Base-by-base conservation (phyloP, 2,329 filamentous ascomycete genomes). In the Kalaharituber pfeilii region DNA sequence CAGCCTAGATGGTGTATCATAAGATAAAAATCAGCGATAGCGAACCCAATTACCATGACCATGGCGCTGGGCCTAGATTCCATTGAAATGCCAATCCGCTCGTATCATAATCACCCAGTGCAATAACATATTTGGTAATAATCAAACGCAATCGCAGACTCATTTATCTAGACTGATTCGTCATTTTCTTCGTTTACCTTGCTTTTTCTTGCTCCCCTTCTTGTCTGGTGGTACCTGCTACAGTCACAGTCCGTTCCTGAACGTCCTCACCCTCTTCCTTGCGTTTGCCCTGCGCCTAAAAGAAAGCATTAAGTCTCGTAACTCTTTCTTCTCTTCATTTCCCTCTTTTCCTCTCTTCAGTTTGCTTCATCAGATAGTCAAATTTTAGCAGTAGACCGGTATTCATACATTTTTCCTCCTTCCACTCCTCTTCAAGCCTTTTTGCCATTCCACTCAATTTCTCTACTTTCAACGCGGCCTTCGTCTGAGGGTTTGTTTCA, bases 221-320 rank as follows among this genome's bases (percentile, higher is more conserved):
- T 75, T 79, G 51, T 62, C 65, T 51, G 62, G 61, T 11, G 71
- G 72, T 65, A n/a, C 78, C 79, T 1, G 80, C 77, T 42, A 86
- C 72, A 58, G 75, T 79, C n/a, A 81, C 73, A 52, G 76, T 84
- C 0, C 84, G 84, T 51, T 82, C 82, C 60, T 81, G 78, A 33
- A 91, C 68, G 67, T 89, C 84, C n/a, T 82, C 84, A 28, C 79
- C 76, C 55, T 77, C 73, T 29, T 81, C 76, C 69, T 77, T 81
- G 62, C 95, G 69, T 68, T 86, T 89, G 68, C 91, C 80, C 67
- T 84, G 79, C 0, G 85, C 83, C 20, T 80, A 84, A 56, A 95
- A 89, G 65, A 89, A 94, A 94, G 88, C 51, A 75, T 80, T 66
- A 95, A 66, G 66, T 95, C 89, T 50, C 84, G 77, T 65, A 94